phyloP scores from a whole-genome alignment of 148 eudicot genomes.

The Euryodendron excelsum region DNA sequence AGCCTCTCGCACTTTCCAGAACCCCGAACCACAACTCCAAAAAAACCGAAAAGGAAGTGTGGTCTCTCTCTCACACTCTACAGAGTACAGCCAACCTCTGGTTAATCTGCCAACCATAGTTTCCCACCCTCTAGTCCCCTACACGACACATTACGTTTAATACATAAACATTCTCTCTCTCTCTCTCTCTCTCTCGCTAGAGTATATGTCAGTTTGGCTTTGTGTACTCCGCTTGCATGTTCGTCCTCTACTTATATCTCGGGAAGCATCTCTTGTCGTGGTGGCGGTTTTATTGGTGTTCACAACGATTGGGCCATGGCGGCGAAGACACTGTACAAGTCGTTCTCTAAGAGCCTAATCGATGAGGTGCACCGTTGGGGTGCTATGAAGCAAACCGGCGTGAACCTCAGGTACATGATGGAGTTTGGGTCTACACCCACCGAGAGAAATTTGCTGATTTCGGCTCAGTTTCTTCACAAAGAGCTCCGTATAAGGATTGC shows the following conservation, averaged over 20 bases:
- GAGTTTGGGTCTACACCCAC: conserved; percentile 78
- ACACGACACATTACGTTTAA: background rate
- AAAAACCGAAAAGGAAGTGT: background rate
- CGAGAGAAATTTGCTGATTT: conserved; percentile 49
- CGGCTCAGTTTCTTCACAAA: conserved; percentile 84
- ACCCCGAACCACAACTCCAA: no score
- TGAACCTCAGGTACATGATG: conserved; percentile 84
- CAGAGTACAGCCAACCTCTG: background rate
- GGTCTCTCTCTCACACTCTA: background rate
- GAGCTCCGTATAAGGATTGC: conserved; percentile 86
- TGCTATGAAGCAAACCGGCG: conserved; percentile 68
- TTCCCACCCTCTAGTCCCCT: background rate
- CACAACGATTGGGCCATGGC: conserved; percentile 44
- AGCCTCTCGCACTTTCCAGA: no score
- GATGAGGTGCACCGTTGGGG: conserved; percentile 82
- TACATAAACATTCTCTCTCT: background rate
- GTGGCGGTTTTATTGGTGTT: background rate
- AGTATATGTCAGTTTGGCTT: background rate
- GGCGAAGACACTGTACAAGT: conserved; percentile 45
- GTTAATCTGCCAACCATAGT: background rate
- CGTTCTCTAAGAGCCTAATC: conserved; percentile 48
- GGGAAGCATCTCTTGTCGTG: background rate
- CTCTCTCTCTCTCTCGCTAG: no score
- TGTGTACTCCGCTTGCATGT: background rate
- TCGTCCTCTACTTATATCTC: background rate